These are phyloP conservation scores for Coprinopsis strossmayeri DNA, from an alignment of 768 basidiomycete species.

Conservation along the genomic window DNA sequence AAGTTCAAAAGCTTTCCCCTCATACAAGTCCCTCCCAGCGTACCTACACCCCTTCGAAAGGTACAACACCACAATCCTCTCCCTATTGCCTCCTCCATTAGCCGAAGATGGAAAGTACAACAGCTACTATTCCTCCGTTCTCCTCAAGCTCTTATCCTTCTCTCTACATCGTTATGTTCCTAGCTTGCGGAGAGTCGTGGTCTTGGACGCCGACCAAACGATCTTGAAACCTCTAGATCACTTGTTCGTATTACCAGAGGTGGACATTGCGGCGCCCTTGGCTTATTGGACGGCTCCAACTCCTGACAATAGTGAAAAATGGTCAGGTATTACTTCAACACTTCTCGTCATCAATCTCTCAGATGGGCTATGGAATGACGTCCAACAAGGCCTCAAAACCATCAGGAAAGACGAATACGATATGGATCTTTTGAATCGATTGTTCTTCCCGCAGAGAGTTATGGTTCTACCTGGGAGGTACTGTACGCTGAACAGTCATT, in stretches of 20 bases:
- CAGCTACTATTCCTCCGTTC: background rate
- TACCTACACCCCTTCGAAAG: background rate
- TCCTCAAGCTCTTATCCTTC: conserved; percentile 1
- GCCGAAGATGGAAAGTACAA: background rate
- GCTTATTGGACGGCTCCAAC: background rate
- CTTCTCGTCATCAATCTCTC: background rate
- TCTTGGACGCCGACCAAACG: conserved; percentile 2
- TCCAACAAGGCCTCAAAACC: background rate
- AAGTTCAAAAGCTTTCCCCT: too few species aligned
- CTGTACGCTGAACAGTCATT: conserved; percentile 4
- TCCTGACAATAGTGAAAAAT: too few species aligned
- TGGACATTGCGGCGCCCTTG: background rate
- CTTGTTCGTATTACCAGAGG: background rate
- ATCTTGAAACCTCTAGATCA: background rate
- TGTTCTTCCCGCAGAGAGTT: background rate
- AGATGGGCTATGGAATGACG: background rate
- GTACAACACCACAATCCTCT: background rate
- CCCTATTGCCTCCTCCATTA: background rate
- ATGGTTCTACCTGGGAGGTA: background rate
- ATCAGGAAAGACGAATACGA: background rate
- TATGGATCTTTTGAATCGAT: background rate
- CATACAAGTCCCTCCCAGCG: too few species aligned
- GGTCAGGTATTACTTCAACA: background rate
- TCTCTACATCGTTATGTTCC: background rate
- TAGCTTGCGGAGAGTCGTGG: background rate